Conservation (phyloP, 352 stramenopile species). For the Stephanocyclus meneghinianus region DNA sequence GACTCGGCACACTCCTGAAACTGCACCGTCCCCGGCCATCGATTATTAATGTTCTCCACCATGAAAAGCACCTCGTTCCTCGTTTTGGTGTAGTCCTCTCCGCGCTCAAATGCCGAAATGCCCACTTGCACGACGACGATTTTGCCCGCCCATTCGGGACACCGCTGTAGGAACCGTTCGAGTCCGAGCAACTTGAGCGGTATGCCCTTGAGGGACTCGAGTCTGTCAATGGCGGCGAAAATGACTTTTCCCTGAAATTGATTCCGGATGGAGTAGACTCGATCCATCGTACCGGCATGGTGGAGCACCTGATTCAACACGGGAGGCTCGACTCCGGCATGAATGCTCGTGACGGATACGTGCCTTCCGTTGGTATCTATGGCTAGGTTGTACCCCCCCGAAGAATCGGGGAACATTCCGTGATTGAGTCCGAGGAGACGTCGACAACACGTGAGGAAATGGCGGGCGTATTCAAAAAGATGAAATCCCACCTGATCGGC, state of each 20-base stretch:
- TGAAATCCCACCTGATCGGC: conserved; percentile 98
- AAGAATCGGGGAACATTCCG: conserved; percentile 86
- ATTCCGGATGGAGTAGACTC: conserved; percentile 61
- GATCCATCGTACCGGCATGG: conserved; percentile 58
- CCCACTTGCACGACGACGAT: conserved; percentile 92
- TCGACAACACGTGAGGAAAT: conserved; percentile 96
- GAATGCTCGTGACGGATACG: conserved; percentile 92
- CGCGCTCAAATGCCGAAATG: conserved; percentile 87
- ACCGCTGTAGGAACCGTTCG: conserved; percentile 89
- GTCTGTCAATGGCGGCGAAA: conserved; percentile 89
- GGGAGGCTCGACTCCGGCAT: conserved; percentile 93
- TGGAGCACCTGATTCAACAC: conserved; percentile 79
- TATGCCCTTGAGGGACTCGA: conserved; percentile 95
- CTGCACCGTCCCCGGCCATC: conserved; percentile 81
- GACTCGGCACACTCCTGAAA: conserved; percentile 78
- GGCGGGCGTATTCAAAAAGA: conserved; percentile 95
- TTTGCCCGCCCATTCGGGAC: conserved; percentile 86
- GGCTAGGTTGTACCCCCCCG: conserved; percentile 86
- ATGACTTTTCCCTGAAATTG: conserved; percentile 84
- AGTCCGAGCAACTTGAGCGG: conserved; percentile 95
- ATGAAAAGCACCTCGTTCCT: conserved; percentile 91
- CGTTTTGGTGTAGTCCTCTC: conserved; percentile 92
- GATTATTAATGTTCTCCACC: conserved; percentile 89
- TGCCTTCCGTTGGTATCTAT: conserved; percentile 93
- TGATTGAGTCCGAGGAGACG: conserved; percentile 92